Conservation (phyloP, 768 basidiomycete genomes). For the Dentipellis fragilis region DNA sequence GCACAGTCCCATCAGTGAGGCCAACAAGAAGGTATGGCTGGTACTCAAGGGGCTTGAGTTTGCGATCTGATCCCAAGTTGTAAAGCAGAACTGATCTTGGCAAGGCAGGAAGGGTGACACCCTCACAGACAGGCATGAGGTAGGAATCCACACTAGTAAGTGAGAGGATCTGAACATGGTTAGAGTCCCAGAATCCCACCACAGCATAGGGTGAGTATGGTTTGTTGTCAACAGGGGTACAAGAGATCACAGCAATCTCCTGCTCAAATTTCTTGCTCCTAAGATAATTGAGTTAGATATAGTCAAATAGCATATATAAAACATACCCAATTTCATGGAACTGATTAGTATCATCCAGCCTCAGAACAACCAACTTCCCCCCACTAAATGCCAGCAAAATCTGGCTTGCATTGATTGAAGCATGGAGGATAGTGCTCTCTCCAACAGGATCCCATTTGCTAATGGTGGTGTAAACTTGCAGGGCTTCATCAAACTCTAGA, state of each 20-base stretch:
- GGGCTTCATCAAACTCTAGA: slow-evolving; percentile 40
- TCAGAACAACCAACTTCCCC: background rate
- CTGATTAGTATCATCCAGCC: slow-evolving; percentile 51
- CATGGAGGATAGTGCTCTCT: slow-evolving; percentile 24
- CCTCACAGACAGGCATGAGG: slow-evolving; percentile 23
- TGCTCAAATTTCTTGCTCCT: slow-evolving; percentile 8
- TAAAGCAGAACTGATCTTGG: slow-evolving; percentile 38
- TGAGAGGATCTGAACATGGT: slow-evolving; percentile 47
- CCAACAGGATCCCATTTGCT: slow-evolving; percentile 28
- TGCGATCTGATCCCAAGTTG: slow-evolving; percentile 42
- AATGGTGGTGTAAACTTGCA: slow-evolving; percentile 32
- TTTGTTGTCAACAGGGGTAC: slow-evolving; percentile 44
- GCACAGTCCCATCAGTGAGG: slow-evolving; percentile 64
- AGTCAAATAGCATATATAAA: slow-evolving; percentile 18
- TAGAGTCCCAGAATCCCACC: slow-evolving; percentile 72
- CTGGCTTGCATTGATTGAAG: slow-evolving; percentile 61
- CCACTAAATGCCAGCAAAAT: slow-evolving; percentile 19
- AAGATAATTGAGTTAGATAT: background rate
- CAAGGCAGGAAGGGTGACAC: slow-evolving; percentile 32
- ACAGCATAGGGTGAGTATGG: slow-evolving; percentile 39
- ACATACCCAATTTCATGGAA: slow-evolving; percentile 56
- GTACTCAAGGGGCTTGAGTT: slow-evolving; percentile 23
- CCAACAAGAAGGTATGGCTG: slow-evolving; percentile 61
- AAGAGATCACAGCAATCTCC: slow-evolving; percentile 68
- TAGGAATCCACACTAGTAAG: slow-evolving; percentile 19